Evolutionary conservation across 768 basidiomycete species (phyloP).

Genomic region (Boletus reticulatus): DNA sequence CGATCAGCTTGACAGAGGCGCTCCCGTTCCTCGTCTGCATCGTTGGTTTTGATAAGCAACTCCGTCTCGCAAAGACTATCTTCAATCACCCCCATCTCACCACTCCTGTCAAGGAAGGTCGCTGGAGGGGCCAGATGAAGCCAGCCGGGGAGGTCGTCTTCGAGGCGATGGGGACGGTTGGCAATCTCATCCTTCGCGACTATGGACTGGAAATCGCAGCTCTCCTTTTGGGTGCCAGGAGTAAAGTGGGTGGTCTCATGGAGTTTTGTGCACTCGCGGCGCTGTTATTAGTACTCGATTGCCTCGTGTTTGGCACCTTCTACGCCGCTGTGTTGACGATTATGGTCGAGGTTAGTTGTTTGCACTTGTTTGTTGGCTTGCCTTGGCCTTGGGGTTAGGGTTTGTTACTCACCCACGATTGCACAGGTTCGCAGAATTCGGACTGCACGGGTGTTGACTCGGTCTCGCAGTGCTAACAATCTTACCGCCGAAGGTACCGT

Average conservation of each 20-base stretch:
- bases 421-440: conserved; percentile 68
- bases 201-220: conserved; percentile 92
- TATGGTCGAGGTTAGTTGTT: conserved; percentile 83
- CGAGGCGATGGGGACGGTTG: conserved; percentile 76
- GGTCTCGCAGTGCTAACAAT: conserved; percentile 34
- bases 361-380: conserved; percentile 5
- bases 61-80: conserved; percentile 85
- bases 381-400: conserved; percentile 10
- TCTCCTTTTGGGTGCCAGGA: conserved; percentile 81
- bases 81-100: conserved; percentile 75
- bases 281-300: conserved; percentile 82
- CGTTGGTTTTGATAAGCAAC: conserved; percentile 96
- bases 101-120: conserved; percentile 37
- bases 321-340: conserved; percentile 86
- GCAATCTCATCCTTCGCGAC: conserved; percentile 84
- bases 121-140: conserved; percentile 51
- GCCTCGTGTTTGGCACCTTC: conserved; percentile 85
- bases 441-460: conserved; percentile 51
- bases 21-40: conserved; percentile 98
- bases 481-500: conserved; percentile 30
- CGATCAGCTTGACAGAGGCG: conserved; percentile 90
- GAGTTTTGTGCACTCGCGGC: conserved; percentile 97
- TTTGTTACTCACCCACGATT: conserved; percentile 4
- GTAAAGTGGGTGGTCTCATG: conserved; percentile 81
- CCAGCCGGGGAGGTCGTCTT: conserved; percentile 83